A percentile compares a stretch with the other conserved stretches of the same genome.
Evolutionary conservation across 2,329 filamentous ascomycete species (phyloP).

Genomic region (Botrytis squamosa): DNA sequence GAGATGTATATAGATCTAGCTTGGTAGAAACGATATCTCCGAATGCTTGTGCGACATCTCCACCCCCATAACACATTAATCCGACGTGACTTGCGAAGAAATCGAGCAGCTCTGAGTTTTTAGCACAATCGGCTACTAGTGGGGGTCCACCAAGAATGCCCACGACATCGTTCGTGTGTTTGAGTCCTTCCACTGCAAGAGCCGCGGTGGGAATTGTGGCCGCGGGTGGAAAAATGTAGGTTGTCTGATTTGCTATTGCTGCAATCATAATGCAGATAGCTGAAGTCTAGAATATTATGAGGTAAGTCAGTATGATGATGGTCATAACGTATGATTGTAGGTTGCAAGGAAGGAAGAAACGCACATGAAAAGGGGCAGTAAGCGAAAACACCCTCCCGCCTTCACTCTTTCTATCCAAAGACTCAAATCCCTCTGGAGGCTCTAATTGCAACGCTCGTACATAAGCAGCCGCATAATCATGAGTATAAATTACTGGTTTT

Average conservation of each 20-base stretch:
- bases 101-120: not conserved
- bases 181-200: not conserved
- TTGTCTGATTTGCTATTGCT: not conserved
- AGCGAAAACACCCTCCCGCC: not conserved
- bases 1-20: not conserved
- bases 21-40: conserved; percentile 11
- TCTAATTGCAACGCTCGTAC: not conserved
- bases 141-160: not conserved
- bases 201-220: not conserved
- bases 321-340: not conserved
- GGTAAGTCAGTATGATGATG: not conserved
- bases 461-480: not conserved
- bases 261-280: not conserved
- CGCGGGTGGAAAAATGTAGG: not conserved
- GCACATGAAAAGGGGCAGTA: not conserved
- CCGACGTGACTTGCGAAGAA: not conserved
- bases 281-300: not conserved
- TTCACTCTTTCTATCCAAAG: not conserved
- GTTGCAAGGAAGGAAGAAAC: not conserved
- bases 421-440: not conserved
- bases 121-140: not conserved
- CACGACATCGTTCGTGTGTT: not conserved
- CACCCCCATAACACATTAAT: conserved; percentile 1
- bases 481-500: not conserved
- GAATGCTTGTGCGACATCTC: conserved; percentile 7